phyloP scores from a whole-genome alignment of 257 asterid genomes.

The Handroanthus guayacan region DNA sequence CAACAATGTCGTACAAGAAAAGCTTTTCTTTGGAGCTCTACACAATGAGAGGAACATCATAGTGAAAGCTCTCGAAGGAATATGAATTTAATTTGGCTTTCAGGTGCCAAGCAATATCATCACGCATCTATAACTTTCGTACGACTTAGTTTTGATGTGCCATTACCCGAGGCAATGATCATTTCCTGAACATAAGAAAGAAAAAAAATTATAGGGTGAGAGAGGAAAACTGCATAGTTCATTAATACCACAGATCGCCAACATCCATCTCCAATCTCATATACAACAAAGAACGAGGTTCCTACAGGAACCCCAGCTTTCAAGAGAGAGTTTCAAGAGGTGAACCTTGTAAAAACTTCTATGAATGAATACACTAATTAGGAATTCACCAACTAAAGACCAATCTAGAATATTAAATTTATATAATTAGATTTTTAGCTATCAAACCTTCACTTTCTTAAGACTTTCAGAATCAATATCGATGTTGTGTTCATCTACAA shows the following conservation, averaged over 20 bases:
- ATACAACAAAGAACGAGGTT: background rate
- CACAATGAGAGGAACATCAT: conserved; percentile 21
- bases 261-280: too few species aligned
- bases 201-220: conserved; percentile 20
- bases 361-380: background rate
- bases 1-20: conserved; percentile 88
- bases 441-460: conserved; percentile 80
- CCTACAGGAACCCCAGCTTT: conserved; percentile 24
- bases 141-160: conserved; percentile 59
- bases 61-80: conserved; percentile 14
- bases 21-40: conserved; percentile 69
- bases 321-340: conserved; percentile 16
- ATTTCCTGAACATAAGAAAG: conserved; percentile 62
- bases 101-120: conserved; percentile 14
- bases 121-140: conserved; percentile 21
- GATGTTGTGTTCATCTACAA: conserved; percentile 82
- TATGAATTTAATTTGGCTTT: conserved; percentile 19
- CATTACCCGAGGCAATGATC: conserved; percentile 72
- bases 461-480: conserved; percentile 64
- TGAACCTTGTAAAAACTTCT: conserved; percentile 10
- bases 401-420: conserved; percentile 1
- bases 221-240: background rate
- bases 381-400: conserved; percentile 22
- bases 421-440: conserved; percentile 21
- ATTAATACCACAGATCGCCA: too few species aligned